phyloP scores from a whole-genome alignment of 192 early-diverging fungal genomes.

The Diversispora epigaea region DNA sequence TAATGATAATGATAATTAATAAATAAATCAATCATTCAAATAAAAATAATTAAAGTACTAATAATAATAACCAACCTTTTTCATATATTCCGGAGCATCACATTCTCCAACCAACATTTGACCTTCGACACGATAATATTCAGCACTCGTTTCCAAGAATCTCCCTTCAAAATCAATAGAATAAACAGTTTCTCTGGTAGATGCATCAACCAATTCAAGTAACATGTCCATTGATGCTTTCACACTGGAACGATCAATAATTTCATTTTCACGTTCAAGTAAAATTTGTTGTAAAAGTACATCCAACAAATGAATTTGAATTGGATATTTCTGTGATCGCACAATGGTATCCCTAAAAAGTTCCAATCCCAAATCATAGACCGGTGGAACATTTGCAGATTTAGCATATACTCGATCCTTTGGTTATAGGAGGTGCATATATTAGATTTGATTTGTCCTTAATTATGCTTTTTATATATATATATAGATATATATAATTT shows the following conservation, averaged over 20 bases:
- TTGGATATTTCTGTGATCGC: conserved; percentile 52
- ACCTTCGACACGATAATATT: conserved; percentile 69
- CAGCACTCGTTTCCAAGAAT: conserved; percentile 71
- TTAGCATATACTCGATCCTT: conserved; percentile 60
- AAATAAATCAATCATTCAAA: too few relatives aligned
- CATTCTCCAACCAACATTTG: conserved; percentile 53
- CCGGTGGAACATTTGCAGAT: conserved; percentile 59
- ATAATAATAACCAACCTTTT: conserved; percentile 43
- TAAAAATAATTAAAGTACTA: neutral
- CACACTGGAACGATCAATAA: conserved; percentile 75
- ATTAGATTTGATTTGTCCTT: neutral
- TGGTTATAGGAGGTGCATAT: conserved; percentile 1
- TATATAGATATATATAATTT: too few relatives aligned
- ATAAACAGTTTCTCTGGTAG: conserved; percentile 64
- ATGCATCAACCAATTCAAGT: conserved; percentile 58
- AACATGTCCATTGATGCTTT: conserved; percentile 75
- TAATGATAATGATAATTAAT: too few relatives aligned
- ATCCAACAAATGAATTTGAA: conserved; percentile 58
- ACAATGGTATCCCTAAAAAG: conserved; percentile 83
- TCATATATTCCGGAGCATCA: conserved; percentile 73
- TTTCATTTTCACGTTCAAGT: conserved; percentile 74
- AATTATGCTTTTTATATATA: too few relatives aligned
- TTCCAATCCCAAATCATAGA: conserved; percentile 82
- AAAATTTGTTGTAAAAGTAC: conserved; percentile 75
- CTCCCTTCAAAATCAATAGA: conserved; percentile 72